phyloP scores from a whole-genome alignment of 345 rosid genomes.

The Ailanthus altissimus region DNA sequence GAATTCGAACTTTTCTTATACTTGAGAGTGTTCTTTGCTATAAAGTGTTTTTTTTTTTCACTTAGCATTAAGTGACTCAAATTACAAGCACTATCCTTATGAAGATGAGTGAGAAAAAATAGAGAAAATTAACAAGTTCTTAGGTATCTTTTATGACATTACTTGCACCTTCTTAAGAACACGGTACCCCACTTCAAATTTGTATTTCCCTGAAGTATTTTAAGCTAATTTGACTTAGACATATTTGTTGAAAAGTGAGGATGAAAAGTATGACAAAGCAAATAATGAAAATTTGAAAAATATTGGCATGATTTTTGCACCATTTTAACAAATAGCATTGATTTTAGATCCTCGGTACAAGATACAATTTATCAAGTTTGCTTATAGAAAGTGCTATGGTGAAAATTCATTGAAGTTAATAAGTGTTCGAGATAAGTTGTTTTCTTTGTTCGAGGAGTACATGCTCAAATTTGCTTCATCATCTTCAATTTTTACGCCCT shows the following conservation, averaged over 20 bases:
- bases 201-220: not conserved
- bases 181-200: not conserved
- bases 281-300: not conserved
- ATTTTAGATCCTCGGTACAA: not conserved
- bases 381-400: not conserved
- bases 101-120: not conserved
- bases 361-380: not conserved
- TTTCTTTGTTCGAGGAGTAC: not conserved
- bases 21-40: not conserved
- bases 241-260: not conserved
- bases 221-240: not conserved
- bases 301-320: not conserved
- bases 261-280: not conserved
- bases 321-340: not conserved
- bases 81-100: constrained; percentile 1
- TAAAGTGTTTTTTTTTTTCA: too few relatives aligned
- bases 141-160: not conserved
- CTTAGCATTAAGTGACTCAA: not conserved
- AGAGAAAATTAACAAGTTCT: not conserved
- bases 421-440: not conserved
- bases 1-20: constrained; percentile 21
- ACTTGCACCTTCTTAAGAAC: not conserved
- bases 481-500: too few relatives aligned
- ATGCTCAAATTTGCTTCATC: not conserved
- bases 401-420: not conserved